Evolutionary conservation across 352 stramenopile species (phyloP).

Genomic region (Globisporangium mamillatum): DNA sequence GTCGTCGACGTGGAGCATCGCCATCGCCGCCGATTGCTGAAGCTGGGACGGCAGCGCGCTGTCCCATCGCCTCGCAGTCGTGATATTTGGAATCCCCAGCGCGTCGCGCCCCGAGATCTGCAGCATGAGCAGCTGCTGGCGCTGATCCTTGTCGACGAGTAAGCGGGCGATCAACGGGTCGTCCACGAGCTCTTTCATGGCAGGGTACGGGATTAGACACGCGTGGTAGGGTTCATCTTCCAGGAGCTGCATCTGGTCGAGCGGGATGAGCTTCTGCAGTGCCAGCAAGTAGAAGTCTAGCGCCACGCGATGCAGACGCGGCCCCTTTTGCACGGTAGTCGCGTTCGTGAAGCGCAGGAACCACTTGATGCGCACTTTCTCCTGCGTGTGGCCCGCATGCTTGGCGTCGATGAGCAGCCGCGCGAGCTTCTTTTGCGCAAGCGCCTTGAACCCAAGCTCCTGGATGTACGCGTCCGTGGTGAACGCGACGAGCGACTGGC

Average conservation of each 20-base stretch:
- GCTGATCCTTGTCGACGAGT: conserved; percentile 48
- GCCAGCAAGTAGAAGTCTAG: conserved; percentile 56
- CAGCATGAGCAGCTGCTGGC: conserved; percentile 35
- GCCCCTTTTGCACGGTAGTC: neutral
- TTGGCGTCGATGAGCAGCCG: conserved; percentile 46
- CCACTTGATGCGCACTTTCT: conserved; percentile 61
- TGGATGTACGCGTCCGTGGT: conserved; percentile 53
- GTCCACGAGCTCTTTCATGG: conserved; percentile 42
- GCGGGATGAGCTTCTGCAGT: conserved; percentile 46
- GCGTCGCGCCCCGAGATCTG: conserved; percentile 13
- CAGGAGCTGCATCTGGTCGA: conserved; percentile 37
- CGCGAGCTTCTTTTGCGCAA: conserved; percentile 54
- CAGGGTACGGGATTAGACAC: conserved; percentile 40
- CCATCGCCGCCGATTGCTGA: conserved; percentile 13
- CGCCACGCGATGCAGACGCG: conserved; percentile 34
- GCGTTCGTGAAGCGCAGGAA: conserved; percentile 57
- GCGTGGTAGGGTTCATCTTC: conserved; percentile 46
- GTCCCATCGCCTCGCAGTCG: conserved; percentile 1
- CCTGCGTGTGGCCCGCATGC: conserved; percentile 32
- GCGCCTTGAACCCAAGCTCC: conserved; percentile 61
- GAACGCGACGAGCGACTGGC: conserved; percentile 46
- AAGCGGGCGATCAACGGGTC: conserved; percentile 42
- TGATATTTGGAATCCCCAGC: neutral
- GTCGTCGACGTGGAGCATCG: conserved; percentile 58
- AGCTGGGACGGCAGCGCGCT: conserved; percentile 9